Conservation (phyloP, 2,329 filamentous ascomycete genomes). For the Albophoma yamanashiensis region DNA sequence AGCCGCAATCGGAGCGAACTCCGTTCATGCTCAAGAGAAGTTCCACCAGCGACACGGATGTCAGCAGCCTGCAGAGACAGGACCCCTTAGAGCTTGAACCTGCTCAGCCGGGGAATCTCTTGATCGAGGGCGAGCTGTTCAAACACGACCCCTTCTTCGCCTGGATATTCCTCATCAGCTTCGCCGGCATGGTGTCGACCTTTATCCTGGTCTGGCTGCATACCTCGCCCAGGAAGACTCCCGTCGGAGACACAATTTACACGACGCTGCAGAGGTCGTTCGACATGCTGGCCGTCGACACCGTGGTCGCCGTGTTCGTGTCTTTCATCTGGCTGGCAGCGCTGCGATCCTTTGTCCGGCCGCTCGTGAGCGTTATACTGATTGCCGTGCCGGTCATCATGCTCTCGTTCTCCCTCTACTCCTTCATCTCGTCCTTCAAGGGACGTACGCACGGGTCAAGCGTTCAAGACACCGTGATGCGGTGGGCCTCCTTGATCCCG, state of each 20-base stretch:
- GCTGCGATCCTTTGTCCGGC: conserved; percentile 75
- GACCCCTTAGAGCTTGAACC: conserved; percentile 26
- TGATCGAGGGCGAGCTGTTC: conserved; percentile 57
- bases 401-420: conserved; percentile 82
- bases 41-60: conserved; percentile 36
- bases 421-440: conserved; percentile 81
- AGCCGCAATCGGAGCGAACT: conserved; percentile 25
- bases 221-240: conserved; percentile 61
- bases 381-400: conserved; percentile 79
- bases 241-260: conserved; percentile 89
- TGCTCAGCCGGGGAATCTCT: conserved; percentile 34
- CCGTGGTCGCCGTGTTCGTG: conserved; percentile 77
- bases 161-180: conserved; percentile 74
- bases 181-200: conserved; percentile 77
- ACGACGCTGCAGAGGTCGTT: conserved; percentile 79
- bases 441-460: conserved; percentile 63
- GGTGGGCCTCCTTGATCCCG: conserved; percentile 74
- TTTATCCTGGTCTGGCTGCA: conserved; percentile 86
- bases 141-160: conserved; percentile 87
- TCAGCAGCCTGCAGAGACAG: conserved; percentile 25
- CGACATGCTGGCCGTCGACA: conserved; percentile 83
- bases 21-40: conserved; percentile 29
- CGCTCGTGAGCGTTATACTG: conserved; percentile 71
- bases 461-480: conserved; percentile 81
- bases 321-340: conserved; percentile 85